phyloP scores from a whole-genome alignment of 331 rosid species.

The Acacia concinna region DNA sequence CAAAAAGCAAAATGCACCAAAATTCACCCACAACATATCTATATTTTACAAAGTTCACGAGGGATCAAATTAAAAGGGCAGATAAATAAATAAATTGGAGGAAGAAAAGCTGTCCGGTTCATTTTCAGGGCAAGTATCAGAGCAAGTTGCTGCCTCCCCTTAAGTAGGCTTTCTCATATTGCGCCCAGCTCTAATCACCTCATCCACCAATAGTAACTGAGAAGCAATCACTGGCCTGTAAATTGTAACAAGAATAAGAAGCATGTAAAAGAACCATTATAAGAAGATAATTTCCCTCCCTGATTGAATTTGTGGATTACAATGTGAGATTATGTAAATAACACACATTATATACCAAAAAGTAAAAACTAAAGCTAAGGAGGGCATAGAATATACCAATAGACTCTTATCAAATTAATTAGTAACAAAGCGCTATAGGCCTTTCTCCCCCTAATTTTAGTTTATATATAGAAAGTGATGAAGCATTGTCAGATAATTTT shows the following conservation, averaged over 20 bases:
- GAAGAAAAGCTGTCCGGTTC: neutral
- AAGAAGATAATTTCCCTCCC: neutral
- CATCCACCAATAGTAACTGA: constrained; percentile 90
- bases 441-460: neutral
- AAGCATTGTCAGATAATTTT: neutral
- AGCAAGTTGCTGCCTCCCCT: constrained; percentile 22
- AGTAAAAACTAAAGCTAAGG: neutral
- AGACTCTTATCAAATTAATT: neutral
- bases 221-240: constrained; percentile 94
- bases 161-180: constrained; percentile 91
- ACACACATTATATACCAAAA: neutral
- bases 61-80: neutral
- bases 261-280: neutral
- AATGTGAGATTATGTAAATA: neutral
- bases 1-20: constrained; percentile 10
- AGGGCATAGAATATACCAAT: neutral
- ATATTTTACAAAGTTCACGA: constrained; percentile 24
- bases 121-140: constrained; percentile 6
- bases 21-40: constrained; percentile 24
- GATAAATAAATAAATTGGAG: neutral
- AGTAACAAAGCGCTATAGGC: neutral
- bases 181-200: constrained; percentile 95
- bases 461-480: neutral
- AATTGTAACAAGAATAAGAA: neutral
- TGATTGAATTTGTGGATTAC: neutral